These are phyloP conservation scores for Elsinoe arachidis DNA, from an alignment of 2,329 filamentous ascomycete species.

Conservation along the genomic window DNA sequence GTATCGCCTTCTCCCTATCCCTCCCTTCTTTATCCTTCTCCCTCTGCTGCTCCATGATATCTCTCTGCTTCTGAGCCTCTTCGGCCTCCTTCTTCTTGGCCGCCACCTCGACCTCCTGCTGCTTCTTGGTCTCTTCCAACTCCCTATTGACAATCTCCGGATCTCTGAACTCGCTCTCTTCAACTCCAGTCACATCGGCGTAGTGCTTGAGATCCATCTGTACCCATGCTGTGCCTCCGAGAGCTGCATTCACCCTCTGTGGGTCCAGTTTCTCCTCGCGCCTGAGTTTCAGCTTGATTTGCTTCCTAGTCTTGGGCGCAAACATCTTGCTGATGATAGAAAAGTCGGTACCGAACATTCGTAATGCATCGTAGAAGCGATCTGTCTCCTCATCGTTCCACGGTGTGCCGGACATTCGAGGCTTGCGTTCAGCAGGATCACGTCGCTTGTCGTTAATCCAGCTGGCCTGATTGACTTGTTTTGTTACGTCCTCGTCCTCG, in stretches of 20 bases:
- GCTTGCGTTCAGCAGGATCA: conserved; percentile 38
- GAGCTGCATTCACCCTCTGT: conserved; percentile 52
- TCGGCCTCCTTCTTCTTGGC: conserved; percentile 28
- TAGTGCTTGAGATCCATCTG: conserved; percentile 35
- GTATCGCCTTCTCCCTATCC: conserved; percentile 23
- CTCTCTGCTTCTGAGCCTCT: conserved; percentile 26
- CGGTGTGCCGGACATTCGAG: conserved; percentile 41
- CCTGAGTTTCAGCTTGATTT: conserved; percentile 76
- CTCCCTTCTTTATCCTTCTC: conserved; percentile 24
- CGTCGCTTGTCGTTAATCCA: conserved; percentile 54
- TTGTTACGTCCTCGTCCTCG: conserved; percentile 72
- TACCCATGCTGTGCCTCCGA: conserved; percentile 39
- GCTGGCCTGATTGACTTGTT: conserved; percentile 58
- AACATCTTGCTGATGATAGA: conserved; percentile 72
- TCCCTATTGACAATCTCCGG: conserved; percentile 28
- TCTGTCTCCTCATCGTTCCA: conserved; percentile 68
- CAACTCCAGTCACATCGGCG: conserved; percentile 29
- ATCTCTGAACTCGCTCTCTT: conserved; percentile 31
- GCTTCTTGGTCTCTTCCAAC: conserved; percentile 24
- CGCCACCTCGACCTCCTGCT: conserved; percentile 27
- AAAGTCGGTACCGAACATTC: conserved; percentile 76
- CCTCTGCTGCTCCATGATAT: conserved; percentile 25
- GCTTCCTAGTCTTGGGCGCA: conserved; percentile 58
- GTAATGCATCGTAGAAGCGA: conserved; percentile 64
- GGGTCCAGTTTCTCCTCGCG: conserved; percentile 65